Percentiles rank a stretch among this genome's conserved stretches.
These are phyloP conservation scores for Yamadazyma jaroonii DNA, from an alignment of 1,139 yeast genomes.

Conservation along the genomic window DNA sequence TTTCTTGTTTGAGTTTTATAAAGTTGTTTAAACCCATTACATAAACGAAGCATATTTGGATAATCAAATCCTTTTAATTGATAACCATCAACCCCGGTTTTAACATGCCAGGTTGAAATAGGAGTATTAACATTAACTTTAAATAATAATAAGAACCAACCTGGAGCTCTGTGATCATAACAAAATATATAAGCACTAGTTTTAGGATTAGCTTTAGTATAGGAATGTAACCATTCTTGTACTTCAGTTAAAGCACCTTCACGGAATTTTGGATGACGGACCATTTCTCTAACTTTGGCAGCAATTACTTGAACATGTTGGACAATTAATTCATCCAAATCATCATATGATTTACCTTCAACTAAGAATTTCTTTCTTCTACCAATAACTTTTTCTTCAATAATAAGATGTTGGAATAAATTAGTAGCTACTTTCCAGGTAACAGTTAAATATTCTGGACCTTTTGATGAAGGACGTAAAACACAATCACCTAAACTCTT, in stretches of 20 bases:
- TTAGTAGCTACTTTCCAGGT: conserved; percentile 96
- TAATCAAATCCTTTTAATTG: conserved; percentile 75
- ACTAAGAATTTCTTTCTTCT: conserved; percentile 64
- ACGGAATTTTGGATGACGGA: conserved; percentile 83
- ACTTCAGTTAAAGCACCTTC: conserved; percentile 79
- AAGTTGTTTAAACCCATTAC: conserved; percentile 87
- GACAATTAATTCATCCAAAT: conserved; percentile 89
- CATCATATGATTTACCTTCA: conserved; percentile 71
- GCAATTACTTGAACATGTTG: conserved; percentile 86
- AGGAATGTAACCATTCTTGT: conserved; percentile 82
- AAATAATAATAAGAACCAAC: conserved; percentile 84
- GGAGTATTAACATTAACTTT: conserved; percentile 72
- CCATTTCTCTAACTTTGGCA: conserved; percentile 80
- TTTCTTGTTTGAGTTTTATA: conserved; percentile 38
- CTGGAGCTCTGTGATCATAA: conserved; percentile 87
- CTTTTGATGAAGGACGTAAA: conserved; percentile 91
- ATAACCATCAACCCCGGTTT: conserved; percentile 83
- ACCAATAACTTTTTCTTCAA: conserved; percentile 61
- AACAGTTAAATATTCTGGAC: conserved; percentile 81
- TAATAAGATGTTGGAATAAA: conserved; percentile 87
- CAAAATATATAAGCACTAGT: conserved; percentile 91
- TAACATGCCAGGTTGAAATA: conserved; percentile 85
- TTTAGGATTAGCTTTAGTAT: conserved; percentile 87
- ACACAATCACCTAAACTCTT: conserved; percentile 89
- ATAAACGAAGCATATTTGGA: conserved; percentile 81